Evolutionary conservation across 257 asterid genomes (phyloP), one percentile per base, ranked within the genome.

Genomic region (Solanum tarijense): DNA sequence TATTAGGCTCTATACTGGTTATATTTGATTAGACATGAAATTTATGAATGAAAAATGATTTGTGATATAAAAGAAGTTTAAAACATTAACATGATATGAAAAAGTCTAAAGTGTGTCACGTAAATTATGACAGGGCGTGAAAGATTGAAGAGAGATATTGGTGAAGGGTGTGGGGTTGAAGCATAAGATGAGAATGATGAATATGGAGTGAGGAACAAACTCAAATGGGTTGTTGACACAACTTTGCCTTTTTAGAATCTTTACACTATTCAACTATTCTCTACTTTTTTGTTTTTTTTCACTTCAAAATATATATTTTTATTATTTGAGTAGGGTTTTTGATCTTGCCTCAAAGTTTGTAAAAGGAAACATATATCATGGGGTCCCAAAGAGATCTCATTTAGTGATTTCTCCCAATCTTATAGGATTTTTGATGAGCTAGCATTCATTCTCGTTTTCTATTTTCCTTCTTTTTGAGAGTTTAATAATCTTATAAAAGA

Each of bases 301-400:
- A 43, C 36, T 27, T 68, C 36, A 27, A 66, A 25, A 66, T 66
- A 27, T 68, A 27, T 16, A 2, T 65, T 27, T 78, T 25, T 21
- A 62, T 62, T 89, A 81, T 79, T 83, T 48, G 39, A 86, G 65
- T 84, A 73, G 85, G 89, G 87, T 87, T 86, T 34, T 89, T 48
- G 89, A 75, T 88, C 83, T 89, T 91, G 91, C 93, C 89, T 93
- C 93, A 93, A 94, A 92, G 94, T 91, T 93, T 74, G 94, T 62
- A 74, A 91, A 91, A 91, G 23, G 88, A 20, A 62, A 62, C 31
- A 31, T 21, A 35, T 36, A 38, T 86, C 68, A 73, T 86, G 29
- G 87, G 87, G 66, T 36, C 85, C 41, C 85, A 81, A 81, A 81
- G 68, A 81, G 85, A 81, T 81, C 41, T 79, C 85, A 25, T 52